These are phyloP conservation scores for Dioscorea alata DNA, from an alignment of 106 monocot genomes.

Conservation along the genomic window DNA sequence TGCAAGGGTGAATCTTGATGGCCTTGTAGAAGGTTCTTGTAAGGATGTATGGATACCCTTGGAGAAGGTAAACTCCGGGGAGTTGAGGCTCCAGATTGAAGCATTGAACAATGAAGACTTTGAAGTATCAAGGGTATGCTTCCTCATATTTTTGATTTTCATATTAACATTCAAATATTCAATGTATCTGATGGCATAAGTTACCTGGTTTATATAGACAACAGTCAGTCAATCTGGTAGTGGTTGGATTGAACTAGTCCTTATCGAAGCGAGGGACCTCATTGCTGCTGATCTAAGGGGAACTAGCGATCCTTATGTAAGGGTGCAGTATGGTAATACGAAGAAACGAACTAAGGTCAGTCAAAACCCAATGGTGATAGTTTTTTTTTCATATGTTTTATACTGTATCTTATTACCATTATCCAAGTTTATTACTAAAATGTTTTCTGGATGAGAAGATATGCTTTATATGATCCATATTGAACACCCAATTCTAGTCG, in stretches of 20 bases:
- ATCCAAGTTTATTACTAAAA: too few species aligned
- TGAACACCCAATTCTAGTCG: too few species aligned
- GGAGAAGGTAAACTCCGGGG: conserved; percentile 80
- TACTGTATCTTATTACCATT: neutral
- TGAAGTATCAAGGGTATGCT: conserved; percentile 32
- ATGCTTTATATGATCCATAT: too few species aligned
- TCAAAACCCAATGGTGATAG: neutral
- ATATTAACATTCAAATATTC: too few species aligned
- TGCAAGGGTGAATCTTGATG: conserved; percentile 72
- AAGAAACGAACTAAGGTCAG: conserved; percentile 94
- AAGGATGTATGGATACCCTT: conserved; percentile 86
- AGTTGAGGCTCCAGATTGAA: conserved; percentile 75
- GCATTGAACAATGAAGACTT: conserved; percentile 42
- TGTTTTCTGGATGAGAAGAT: too few species aligned
- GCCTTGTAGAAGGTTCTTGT: conserved; percentile 53
- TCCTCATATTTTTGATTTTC: neutral
- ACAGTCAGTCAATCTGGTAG: conserved; percentile 23
- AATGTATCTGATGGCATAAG: too few species aligned
- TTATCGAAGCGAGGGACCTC: conserved; percentile 92
- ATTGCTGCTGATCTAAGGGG: conserved; percentile 89
- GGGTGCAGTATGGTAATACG: conserved; percentile 82
- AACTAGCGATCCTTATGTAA: conserved; percentile 93
- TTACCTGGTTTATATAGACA: conserved; percentile 15
- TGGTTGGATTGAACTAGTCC: conserved; percentile 65
- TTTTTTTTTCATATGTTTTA: conserved; percentile 1